Conservation (phyloP, 495 filamentous ascomycete species). For the Corynascus novoguineensis region DNA sequence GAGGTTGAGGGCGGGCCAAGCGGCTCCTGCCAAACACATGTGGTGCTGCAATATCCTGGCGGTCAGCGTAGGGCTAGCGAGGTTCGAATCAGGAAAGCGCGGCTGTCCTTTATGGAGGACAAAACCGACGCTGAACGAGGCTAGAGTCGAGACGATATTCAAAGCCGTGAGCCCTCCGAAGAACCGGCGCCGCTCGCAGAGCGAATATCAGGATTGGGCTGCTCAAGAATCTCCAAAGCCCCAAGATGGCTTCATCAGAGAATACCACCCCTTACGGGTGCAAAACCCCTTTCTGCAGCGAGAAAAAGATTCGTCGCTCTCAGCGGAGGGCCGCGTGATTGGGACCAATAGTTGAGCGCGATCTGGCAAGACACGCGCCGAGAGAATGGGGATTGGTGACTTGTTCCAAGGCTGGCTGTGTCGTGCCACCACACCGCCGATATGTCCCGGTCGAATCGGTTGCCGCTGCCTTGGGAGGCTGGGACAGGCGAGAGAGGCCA, state of each 20-base stretch:
- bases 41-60: constrained; percentile 33
- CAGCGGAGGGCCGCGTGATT: constrained; percentile 16
- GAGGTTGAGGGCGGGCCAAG: constrained; percentile 33
- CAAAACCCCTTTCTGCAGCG: constrained; percentile 11
- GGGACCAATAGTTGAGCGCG: constrained; percentile 30
- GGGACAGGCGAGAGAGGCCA: constrained; percentile 2
- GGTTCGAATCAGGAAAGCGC: constrained; percentile 7
- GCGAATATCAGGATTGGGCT: neutral
- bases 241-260: constrained; percentile 18
- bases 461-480: constrained; percentile 16
- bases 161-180: neutral
- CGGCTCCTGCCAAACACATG: constrained; percentile 38
- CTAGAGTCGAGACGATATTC: neutral
- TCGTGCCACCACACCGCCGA: constrained; percentile 30
- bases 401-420: constrained; percentile 21
- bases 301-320: constrained; percentile 27
- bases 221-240: neutral
- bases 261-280: constrained; percentile 18
- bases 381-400: constrained; percentile 26
- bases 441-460: constrained; percentile 21
- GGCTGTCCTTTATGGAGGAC: constrained; percentile 5
- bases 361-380: constrained; percentile 22
- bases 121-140: constrained; percentile 6
- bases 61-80: constrained; percentile 14
- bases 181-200: neutral